A percentile compares a stretch with the other conserved stretches of the same genome.
These are phyloP conservation scores for Fusarium udum DNA, from an alignment of 2,329 filamentous ascomycete species.

Conservation along the genomic window DNA sequence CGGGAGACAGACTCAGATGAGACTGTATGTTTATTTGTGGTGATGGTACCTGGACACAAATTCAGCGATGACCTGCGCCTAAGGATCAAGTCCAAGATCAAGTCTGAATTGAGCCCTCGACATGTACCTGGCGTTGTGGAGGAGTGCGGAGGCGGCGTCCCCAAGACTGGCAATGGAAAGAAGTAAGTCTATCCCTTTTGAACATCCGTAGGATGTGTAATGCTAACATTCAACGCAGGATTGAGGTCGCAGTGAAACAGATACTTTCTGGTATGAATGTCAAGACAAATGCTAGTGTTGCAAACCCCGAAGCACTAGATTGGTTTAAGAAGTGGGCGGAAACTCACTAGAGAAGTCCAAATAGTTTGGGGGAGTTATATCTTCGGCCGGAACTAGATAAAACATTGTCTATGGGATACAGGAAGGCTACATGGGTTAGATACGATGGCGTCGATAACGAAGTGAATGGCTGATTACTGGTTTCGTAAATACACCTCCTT, in stretches of 20 bases:
- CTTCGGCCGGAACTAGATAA: conserved; percentile 5
- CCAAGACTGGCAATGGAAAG: conserved; percentile 93
- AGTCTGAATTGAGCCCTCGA: conserved; percentile 82
- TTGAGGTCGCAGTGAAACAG: conserved; percentile 96
- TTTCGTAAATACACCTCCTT: background rate
- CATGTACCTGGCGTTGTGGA: conserved; percentile 89
- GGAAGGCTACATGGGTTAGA: background rate
- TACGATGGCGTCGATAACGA: background rate
- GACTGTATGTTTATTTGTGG: conserved; percentile 87
- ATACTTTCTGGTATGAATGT: conserved; percentile 88
- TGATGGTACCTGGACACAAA: conserved; percentile 68
- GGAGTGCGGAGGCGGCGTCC: conserved; percentile 82
- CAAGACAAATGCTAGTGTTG: conserved; percentile 92
- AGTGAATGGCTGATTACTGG: background rate
- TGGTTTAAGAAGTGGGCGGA: conserved; percentile 86
- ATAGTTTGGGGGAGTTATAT: background rate
- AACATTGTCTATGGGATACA: background rate
- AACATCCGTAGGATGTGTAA: background rate
- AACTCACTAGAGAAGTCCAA: conserved; percentile 50
- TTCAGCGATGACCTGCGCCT: conserved; percentile 70
- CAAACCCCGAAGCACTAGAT: conserved; percentile 85
- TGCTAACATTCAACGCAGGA: conserved; percentile 57
- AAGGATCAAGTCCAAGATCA: conserved; percentile 74
- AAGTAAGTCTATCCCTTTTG: conserved; percentile 67
- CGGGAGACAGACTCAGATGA: conserved; percentile 79